Conservation (phyloP, 2,329 filamentous ascomycete genomes). For the Fusarium denticulatum region DNA sequence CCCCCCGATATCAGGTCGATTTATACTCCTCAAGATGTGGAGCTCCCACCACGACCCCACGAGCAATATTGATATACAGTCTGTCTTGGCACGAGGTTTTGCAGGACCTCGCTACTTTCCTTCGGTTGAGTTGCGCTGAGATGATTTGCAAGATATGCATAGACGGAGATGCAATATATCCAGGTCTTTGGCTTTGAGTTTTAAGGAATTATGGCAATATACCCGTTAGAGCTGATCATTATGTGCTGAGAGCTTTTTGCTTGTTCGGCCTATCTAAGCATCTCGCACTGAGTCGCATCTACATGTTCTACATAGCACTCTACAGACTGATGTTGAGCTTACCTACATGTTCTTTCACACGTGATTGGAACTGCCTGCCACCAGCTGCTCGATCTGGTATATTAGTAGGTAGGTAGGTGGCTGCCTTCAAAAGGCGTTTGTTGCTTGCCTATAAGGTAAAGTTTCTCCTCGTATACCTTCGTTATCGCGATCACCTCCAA, state of each 20-base stretch:
- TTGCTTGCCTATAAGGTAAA: background rate
- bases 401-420: background rate
- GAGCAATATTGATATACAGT: conserved; percentile 89
- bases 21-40: conserved; percentile 91
- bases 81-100: conserved; percentile 83
- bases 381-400: background rate
- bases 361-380: background rate
- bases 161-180: background rate
- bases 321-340: background rate
- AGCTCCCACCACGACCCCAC: conserved; percentile 72
- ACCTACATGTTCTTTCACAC: background rate
- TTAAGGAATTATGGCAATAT: conserved; percentile 11
- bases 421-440: background rate
- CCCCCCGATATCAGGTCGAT: conserved; percentile 81
- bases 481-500: background rate
- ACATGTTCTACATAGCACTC: background rate
- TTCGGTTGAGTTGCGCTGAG: conserved; percentile 67
- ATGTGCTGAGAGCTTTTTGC: background rate
- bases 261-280: background rate
- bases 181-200: background rate
- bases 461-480: background rate
- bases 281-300: background rate
- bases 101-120: conserved; percentile 88
- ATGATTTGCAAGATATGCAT: background rate
- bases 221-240: background rate